Base-by-base conservation (phyloP, 2,329 filamentous ascomycete species). In the Davidsoniella australis region DNA sequence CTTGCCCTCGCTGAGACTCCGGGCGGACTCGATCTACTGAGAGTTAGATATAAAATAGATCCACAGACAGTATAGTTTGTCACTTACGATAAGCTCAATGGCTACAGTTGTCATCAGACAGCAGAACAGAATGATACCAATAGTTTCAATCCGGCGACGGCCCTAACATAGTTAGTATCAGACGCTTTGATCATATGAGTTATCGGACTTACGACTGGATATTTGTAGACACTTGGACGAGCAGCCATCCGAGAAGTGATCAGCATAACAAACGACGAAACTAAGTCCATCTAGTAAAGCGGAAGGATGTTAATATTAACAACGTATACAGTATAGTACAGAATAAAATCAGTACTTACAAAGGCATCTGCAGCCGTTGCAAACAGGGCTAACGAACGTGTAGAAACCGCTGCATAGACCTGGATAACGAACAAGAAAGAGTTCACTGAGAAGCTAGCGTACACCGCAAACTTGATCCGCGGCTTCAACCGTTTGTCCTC, bases 341-440 rank as follows among this genome's bases (percentile, higher is more conserved):
- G 2, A 17, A 5, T 23, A 16, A 43, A 2, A 14, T 53, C 51
- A 52, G 26, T 12, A 66, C 67, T 58, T 56, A 70, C 67, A 60
- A 78, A 77, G 4, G 76, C 76, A 63, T 80, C 76, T 41, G 77
- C 75, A 23, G 77, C 72, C n/a, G 76, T 80, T 14, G 76, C 76
- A 54, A 80, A 78, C 17, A 80, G 67, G 33, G 75, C 75, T 53
- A 80, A 65, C 14, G 76, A 80, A 9, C 71, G 71, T 1, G 73
- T 76, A 33, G 70, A 70, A 48, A 76, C 62, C 47, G 73, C 73
- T 40, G 73, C 73, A 57, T 76, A 76, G 48, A 75, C 60, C 62
- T 77, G 73, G 52, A 76, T 76, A 57, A 73, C 55, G 56, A 76
- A 76, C 24, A 76, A 63, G 53, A 63, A 73, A 47, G 72, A 67